phyloP scores from a whole-genome alignment of 2,329 filamentous ascomycete genomes.

The Fusarium nanum region DNA sequence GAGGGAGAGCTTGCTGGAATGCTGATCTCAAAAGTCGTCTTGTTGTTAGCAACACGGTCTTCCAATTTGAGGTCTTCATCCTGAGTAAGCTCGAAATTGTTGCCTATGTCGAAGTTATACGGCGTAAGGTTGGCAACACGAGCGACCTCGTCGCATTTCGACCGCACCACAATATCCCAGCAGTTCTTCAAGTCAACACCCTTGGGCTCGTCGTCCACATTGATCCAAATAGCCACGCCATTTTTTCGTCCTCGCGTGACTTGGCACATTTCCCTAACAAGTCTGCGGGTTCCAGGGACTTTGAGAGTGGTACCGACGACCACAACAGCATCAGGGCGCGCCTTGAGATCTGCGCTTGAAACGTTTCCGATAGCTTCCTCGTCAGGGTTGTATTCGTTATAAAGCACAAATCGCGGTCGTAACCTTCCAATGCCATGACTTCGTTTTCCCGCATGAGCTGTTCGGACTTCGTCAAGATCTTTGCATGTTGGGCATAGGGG shows the following conservation, averaged over 20 bases:
- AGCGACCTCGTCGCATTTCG: constrained; percentile 89
- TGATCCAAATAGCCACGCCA: constrained; percentile 94
- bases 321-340: constrained; percentile 88
- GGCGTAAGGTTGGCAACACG: constrained; percentile 72
- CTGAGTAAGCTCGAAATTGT: constrained; percentile 60
- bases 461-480: constrained; percentile 79
- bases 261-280: constrained; percentile 91
- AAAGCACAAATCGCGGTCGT: constrained; percentile 92
- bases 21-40: constrained; percentile 51
- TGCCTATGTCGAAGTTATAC: constrained; percentile 67
- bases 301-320: constrained; percentile 97
- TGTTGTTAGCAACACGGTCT: constrained; percentile 26
- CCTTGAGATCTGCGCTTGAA: constrained; percentile 84
- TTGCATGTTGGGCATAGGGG: constrained; percentile 83
- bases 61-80: constrained; percentile 46
- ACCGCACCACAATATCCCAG: constrained; percentile 91
- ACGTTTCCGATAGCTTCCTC: constrained; percentile 96
- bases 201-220: constrained; percentile 84
- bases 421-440: constrained; percentile 93
- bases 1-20: constrained; percentile 41
- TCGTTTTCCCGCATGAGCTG: constrained; percentile 80
- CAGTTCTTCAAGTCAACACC: constrained; percentile 89
- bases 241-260: constrained; percentile 85
- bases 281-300: constrained; percentile 88
- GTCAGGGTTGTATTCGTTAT: constrained; percentile 97